Conservation (phyloP, 1,284 basidiomycete genomes). For the Fomes fomentarius region DNA sequence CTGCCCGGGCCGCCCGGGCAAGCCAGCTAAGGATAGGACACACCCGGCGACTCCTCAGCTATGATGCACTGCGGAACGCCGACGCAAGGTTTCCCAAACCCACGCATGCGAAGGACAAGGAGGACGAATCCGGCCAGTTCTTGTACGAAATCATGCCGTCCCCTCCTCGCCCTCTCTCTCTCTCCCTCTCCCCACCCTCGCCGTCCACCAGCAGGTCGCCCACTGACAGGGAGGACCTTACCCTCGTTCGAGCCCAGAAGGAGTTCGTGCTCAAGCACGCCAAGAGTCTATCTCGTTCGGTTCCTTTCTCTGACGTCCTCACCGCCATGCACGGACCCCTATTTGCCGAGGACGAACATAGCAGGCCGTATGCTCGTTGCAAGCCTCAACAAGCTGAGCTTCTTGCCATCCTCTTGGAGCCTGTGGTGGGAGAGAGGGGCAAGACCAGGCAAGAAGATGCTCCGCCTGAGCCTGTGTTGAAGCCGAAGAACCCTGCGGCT, state of each 20-base stretch:
- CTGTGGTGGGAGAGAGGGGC: constrained; percentile 40
- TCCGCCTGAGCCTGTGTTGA: constrained; percentile 19
- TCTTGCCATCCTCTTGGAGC: constrained; percentile 50
- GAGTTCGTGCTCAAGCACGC: constrained; percentile 27
- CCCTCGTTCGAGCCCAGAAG: constrained; percentile 25
- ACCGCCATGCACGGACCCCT: constrained; percentile 61
- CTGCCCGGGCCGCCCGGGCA: constrained; percentile 33
- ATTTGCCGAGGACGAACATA: constrained; percentile 49
- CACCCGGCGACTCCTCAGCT: constrained; percentile 32
- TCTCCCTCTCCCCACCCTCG: constrained; percentile 20
- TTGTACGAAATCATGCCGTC: constrained; percentile 31
- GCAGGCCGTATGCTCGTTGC: constrained; percentile 30
- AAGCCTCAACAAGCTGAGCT: constrained; percentile 41
- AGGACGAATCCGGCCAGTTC: constrained; percentile 21
- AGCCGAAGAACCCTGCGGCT: constrained; percentile 9
- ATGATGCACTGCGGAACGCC: constrained; percentile 29
- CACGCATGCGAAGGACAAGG: constrained; percentile 9
- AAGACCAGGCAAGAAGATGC: constrained; percentile 28
- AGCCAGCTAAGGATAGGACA: constrained; percentile 27
- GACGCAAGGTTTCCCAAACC: constrained; percentile 25
- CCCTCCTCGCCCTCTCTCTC: constrained; percentile 19
- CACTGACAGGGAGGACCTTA: constrained; percentile 24
- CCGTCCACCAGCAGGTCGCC: constrained; percentile 22
- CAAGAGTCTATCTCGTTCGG: constrained; percentile 32
- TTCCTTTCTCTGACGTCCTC: constrained; percentile 61